Base-by-base conservation (phyloP, 805 yeast genomes). In the Debaryomyces castellii region DNA sequence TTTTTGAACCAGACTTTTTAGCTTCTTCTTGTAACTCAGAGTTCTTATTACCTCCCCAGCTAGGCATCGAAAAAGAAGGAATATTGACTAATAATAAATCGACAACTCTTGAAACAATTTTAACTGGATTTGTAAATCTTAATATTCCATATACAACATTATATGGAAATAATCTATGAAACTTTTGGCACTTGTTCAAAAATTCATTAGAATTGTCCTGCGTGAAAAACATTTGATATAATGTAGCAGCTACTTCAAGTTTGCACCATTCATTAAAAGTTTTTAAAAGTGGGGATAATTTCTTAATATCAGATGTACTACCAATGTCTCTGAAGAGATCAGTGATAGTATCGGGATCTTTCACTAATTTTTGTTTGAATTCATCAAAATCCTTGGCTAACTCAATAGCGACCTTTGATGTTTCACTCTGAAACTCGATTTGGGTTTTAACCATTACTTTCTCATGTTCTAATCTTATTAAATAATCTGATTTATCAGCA, bases 161-260 rank as follows among this genome's bases (percentile, higher is more conserved):
- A 62, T 92, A 94, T 0, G 98, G 99, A 68, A 92, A 80, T 48
- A 89, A 58, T 25, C 75, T 67, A 66, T 92, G 97, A 33, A 94
- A 67, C 46, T 84, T 79, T 51, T 81, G 81, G 25, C 87, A 69
- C 58, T 89, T 89, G 10, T 78, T 74, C 54, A 85, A 83, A 54
- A 87, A 71, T 54, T 89, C 96, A 48, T 82, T 80, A 1, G 96
- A 83, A 50, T 81, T 81, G 60, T 92, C 98, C 43, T 81, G 84
- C 1, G 92, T 94, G 20, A 92, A 70, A 54, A 90, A 85, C 32
- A 86, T 54, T 51, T 88, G 89, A 64, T 88, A 91, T 2, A 92
- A 67, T 0, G 96, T 85, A 0, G 96, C 87, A 0, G 97, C 89
- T 7, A 89, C 64, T 60, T 90, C 92, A 9, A 92, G 78, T 49